Conservation (phyloP, 2,329 filamentous ascomycete genomes). For the Metarhizium anisopliae region DNA sequence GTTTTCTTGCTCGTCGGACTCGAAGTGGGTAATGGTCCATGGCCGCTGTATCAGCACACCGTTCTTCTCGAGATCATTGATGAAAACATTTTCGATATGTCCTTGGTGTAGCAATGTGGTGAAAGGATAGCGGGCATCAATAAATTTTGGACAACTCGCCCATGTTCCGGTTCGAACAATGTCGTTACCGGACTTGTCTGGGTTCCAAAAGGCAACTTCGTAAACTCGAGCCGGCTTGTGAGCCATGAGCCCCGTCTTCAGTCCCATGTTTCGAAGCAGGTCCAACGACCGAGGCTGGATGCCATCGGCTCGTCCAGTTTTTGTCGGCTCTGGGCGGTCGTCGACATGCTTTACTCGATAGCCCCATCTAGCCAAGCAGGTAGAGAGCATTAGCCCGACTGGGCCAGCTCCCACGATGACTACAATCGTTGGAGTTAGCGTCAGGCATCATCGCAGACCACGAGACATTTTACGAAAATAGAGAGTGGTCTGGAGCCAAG, state of each 20-base stretch:
- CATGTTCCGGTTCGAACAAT: slow-evolving; percentile 64
- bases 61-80: slow-evolving; percentile 55
- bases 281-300: slow-evolving; percentile 87
- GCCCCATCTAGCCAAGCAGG: slow-evolving; percentile 82
- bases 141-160: slow-evolving; percentile 83
- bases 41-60: slow-evolving; percentile 52
- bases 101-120: slow-evolving; percentile 66
- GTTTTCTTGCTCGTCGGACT: slow-evolving; percentile 44
- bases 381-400: slow-evolving; percentile 78
- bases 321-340: slow-evolving; percentile 75
- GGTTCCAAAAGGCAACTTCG: slow-evolving; percentile 68
- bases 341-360: slow-evolving; percentile 95
- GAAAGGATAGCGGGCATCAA: slow-evolving; percentile 62
- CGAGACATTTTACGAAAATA: not conserved
- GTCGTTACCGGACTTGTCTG: slow-evolving; percentile 41
- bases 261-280: slow-evolving; percentile 77
- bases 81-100: slow-evolving; percentile 60
- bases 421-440: slow-evolving; percentile 20
- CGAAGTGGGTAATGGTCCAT: slow-evolving; percentile 55
- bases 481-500: not conserved
- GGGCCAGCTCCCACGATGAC: slow-evolving; percentile 87
- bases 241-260: slow-evolving; percentile 83
- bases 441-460: not conserved
- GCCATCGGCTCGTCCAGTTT: slow-evolving; percentile 80
- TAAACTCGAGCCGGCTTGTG: slow-evolving; percentile 80